Conservation (phyloP, 768 basidiomycete genomes). For the Kwoniella dendrophila region DNA sequence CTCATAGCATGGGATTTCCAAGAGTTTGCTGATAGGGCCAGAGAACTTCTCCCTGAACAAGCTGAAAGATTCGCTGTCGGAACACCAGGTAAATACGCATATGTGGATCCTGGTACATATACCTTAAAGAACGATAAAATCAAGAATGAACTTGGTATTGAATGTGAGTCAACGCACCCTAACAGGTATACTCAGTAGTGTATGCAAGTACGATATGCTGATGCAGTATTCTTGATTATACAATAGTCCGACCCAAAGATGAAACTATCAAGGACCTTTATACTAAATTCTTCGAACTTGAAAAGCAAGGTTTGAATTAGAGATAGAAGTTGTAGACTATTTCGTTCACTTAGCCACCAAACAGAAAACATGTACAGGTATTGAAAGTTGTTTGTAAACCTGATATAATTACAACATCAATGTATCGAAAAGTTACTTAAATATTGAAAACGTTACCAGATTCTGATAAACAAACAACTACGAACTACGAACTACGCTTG, state of each 20-base stretch:
- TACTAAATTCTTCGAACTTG: slow-evolving; percentile 34
- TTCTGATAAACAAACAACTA: no score
- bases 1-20: slow-evolving; percentile 39
- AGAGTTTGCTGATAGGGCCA: slow-evolving; percentile 31
- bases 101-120: slow-evolving; percentile 39
- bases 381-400: no score
- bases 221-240: slow-evolving; percentile 1
- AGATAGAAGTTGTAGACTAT: no score
- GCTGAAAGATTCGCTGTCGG: slow-evolving; percentile 32
- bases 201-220: background rate
- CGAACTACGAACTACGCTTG: no score
- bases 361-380: no score
- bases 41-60: slow-evolving; percentile 33
- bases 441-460: no score
- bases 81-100: slow-evolving; percentile 33
- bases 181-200: background rate
- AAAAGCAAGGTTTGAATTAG: slow-evolving; percentile 33
- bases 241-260: slow-evolving; percentile 33
- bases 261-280: slow-evolving; percentile 37
- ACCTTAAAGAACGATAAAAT: slow-evolving; percentile 35
- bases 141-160: slow-evolving; percentile 39
- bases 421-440: no score
- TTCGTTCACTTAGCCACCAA: no score
- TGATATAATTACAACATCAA: no score
- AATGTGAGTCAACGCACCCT: slow-evolving; percentile 28